Conservation (phyloP, 2,329 filamentous ascomycete species). For the Cercospora sp. region DNA sequence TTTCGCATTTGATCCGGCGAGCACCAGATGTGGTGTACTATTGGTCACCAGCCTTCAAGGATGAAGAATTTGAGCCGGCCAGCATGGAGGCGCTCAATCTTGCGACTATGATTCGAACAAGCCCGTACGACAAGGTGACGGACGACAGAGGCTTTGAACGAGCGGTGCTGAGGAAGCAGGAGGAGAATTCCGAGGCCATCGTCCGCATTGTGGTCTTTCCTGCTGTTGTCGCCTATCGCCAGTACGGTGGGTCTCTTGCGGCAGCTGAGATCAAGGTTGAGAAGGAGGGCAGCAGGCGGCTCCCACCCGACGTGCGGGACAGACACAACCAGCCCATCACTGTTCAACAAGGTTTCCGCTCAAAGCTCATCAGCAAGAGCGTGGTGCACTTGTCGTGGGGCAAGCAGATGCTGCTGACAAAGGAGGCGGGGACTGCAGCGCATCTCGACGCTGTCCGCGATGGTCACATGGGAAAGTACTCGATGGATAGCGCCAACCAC, state of each 20-base stretch:
- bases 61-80: constrained; percentile 34
- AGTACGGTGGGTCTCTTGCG: constrained; percentile 32
- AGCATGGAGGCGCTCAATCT: constrained; percentile 36
- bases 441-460: constrained; percentile 32
- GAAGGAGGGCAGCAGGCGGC: constrained; percentile 12
- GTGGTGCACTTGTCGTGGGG: constrained; percentile 35
- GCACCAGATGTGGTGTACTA: constrained; percentile 33
- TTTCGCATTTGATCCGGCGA: constrained; percentile 29
- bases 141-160: constrained; percentile 19
- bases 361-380: constrained; percentile 32
- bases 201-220: constrained; percentile 35
- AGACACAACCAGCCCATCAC: background rate
- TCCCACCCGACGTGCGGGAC: constrained; percentile 15
- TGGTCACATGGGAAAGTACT: constrained; percentile 31
- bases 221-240: constrained; percentile 33
- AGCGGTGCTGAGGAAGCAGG: constrained; percentile 22
- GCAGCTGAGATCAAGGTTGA: constrained; percentile 23
- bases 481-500: constrained; percentile 40
- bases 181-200: constrained; percentile 31
- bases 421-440: constrained; percentile 34
- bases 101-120: constrained; percentile 27
- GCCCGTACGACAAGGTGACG: constrained; percentile 29
- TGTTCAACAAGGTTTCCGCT: constrained; percentile 30
- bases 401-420: constrained; percentile 34
- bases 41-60: constrained; percentile 38